Evolutionary conservation across 257 asterid genomes (phyloP).

Genomic region (Nicotiana benthamiana): DNA sequence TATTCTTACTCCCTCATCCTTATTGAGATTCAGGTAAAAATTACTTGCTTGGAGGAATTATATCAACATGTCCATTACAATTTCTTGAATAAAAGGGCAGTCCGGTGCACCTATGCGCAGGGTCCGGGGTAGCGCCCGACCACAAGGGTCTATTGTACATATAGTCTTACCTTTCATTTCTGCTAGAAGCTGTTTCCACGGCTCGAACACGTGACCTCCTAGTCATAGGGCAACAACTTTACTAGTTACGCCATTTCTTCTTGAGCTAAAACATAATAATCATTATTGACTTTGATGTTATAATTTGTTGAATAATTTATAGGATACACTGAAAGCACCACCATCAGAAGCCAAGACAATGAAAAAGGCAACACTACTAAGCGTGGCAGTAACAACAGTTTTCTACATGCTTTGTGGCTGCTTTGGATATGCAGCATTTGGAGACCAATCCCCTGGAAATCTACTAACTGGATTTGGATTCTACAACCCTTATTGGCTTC

Average conservation of each 20-base stretch:
- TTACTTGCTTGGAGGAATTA: too few species aligned
- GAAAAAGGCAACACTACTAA: conserved; percentile 21
- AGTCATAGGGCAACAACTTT: too few species aligned
- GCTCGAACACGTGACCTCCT: too few species aligned
- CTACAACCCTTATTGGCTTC: conserved; percentile 29
- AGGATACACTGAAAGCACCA: conserved; percentile 26
- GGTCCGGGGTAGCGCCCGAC: too few species aligned
- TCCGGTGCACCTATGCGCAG: too few species aligned
- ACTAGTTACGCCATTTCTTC: too few species aligned
- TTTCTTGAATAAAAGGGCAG: neutral
- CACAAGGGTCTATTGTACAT: too few species aligned
- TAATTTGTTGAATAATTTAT: neutral
- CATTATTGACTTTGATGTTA: neutral
- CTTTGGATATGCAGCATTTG: conserved; percentile 28
- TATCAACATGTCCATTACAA: too few species aligned
- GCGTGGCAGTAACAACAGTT: conserved; percentile 20
- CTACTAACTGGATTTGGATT: conserved; percentile 25
- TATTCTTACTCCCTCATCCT: conserved; percentile 27
- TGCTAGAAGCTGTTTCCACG: too few species aligned
- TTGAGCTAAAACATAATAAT: neutral
- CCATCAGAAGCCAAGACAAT: conserved; percentile 23
- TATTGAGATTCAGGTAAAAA: conserved; percentile 23
- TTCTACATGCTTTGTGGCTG: conserved; percentile 31
- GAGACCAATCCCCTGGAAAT: conserved; percentile 21
- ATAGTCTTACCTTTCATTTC: too few species aligned